phyloP scores from a whole-genome alignment of 2,329 filamentous ascomycete species.

The Blumeria graminis region DNA sequence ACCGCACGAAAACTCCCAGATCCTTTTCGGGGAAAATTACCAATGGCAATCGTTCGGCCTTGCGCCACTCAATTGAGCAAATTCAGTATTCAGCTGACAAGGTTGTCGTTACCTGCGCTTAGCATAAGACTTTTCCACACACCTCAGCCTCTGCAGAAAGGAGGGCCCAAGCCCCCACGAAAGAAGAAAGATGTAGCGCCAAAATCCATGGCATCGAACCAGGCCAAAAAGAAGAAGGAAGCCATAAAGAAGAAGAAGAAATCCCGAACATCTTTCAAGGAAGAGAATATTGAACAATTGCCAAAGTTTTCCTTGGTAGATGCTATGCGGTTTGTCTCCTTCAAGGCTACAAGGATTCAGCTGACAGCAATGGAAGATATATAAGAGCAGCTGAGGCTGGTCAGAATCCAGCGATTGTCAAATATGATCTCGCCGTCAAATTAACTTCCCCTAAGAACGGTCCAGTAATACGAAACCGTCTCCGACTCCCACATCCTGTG shows the following conservation, averaged over 20 bases:
- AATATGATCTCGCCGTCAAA: conserved; percentile 76
- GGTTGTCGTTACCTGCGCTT: conserved; percentile 4
- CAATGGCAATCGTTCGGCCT: conserved; percentile 13
- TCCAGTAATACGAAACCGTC: conserved; percentile 62
- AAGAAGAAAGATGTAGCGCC: conserved; percentile 7
- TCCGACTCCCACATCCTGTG: conserved; percentile 73
- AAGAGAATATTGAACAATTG: conserved; percentile 15
- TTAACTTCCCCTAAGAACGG: conserved; percentile 68
- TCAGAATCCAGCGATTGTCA: conserved; percentile 42
- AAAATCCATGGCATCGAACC: conserved; percentile 4
- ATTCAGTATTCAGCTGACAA: conserved; percentile 7
- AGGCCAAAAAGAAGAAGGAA: conserved; percentile 14
- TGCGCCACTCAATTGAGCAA: conserved; percentile 16
- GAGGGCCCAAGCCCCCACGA: conserved; percentile 6
- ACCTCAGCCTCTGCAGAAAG: conserved; percentile 6
- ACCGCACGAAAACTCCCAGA: no score
- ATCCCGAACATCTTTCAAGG: conserved; percentile 13
- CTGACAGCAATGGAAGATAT: conserved; percentile 31
- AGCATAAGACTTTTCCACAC: conserved; percentile 8
- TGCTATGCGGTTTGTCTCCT: conserved; percentile 52
- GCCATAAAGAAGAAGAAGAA: conserved; percentile 14
- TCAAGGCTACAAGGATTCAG: background rate
- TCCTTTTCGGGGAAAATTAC: no score
- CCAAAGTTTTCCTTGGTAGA: conserved; percentile 67
- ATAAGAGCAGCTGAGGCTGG: conserved; percentile 85